Conservation (phyloP, 164 flowering plant genomes). For the Chimonanthus praecox region DNA sequence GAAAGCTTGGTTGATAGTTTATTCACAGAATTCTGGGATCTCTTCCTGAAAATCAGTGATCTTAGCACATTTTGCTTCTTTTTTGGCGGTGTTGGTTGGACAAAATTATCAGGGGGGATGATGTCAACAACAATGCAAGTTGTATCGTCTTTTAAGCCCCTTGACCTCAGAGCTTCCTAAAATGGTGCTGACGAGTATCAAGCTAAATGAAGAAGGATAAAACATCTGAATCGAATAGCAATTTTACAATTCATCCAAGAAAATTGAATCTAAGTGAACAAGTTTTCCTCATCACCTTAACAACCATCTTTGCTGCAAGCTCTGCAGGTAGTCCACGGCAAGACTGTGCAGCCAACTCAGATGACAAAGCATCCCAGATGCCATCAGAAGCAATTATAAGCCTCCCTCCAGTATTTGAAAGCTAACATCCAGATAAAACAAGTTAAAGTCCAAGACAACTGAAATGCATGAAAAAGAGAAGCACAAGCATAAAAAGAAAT, state of each 20-base stretch:
- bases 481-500: neutral
- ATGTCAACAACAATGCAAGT: slow-evolving; percentile 89
- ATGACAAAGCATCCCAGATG: slow-evolving; percentile 83
- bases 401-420: slow-evolving; percentile 79
- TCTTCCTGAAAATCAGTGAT: slow-evolving; percentile 58
- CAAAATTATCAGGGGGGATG: slow-evolving; percentile 53
- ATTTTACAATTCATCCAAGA: neutral
- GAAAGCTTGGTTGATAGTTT: slow-evolving; percentile 65
- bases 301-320: slow-evolving; percentile 83
- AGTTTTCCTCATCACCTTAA: slow-evolving; percentile 41
- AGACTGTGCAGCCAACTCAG: slow-evolving; percentile 71
- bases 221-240: neutral
- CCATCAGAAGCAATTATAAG: slow-evolving; percentile 90
- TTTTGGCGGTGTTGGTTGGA: slow-evolving; percentile 45
- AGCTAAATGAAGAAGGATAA: neutral
- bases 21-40: slow-evolving; percentile 31
- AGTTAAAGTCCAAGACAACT: neutral
- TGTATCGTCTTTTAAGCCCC: slow-evolving; percentile 89
- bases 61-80: slow-evolving; percentile 51
- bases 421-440: slow-evolving; percentile 32
- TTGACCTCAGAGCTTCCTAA: slow-evolving; percentile 75
- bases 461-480: slow-evolving; percentile 7
- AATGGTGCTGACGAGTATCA: slow-evolving; percentile 9
- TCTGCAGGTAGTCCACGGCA: slow-evolving; percentile 81
- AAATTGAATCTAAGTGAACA: neutral